Evolutionary conservation across 1,284 basidiomycete genomes (phyloP).

Genomic region (Boletus mariae): DNA sequence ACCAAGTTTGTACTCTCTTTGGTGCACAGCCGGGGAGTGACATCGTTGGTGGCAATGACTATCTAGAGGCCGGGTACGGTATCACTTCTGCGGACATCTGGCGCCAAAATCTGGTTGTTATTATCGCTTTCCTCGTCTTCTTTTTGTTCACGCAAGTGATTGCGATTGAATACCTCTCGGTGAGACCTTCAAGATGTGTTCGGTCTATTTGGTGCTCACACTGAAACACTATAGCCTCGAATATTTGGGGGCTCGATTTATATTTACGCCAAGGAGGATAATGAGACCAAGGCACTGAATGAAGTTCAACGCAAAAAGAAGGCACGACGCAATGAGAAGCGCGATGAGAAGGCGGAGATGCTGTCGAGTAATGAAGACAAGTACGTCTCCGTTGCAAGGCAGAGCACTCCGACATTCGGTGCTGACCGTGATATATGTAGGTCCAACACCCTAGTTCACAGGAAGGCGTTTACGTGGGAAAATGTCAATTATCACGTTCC

Average conservation of each 20-base stretch:
- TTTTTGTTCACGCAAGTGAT: constrained; percentile 65
- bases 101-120: constrained; percentile 56
- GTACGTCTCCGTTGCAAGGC: constrained; percentile 4
- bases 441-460: constrained; percentile 25
- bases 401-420: not conserved
- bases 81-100: constrained; percentile 53
- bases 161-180: constrained; percentile 61
- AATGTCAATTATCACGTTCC: constrained; percentile 71
- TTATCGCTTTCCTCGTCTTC: constrained; percentile 60
- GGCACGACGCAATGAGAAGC: constrained; percentile 27
- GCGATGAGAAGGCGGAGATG: constrained; percentile 25
- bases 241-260: constrained; percentile 45
- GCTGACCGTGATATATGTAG: not conserved
- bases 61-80: constrained; percentile 56
- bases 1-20: constrained; percentile 67
- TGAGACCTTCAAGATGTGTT: constrained; percentile 30
- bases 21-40: constrained; percentile 51
- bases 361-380: constrained; percentile 22
- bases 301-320: constrained; percentile 55
- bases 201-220: not conserved
- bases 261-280: constrained; percentile 70
- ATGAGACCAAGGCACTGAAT: constrained; percentile 67
- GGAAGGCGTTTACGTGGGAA: constrained; percentile 69
- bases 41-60: constrained; percentile 50
- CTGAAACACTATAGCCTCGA: constrained; percentile 42